These are phyloP conservation scores for Crotalaria pallida DNA, from an alignment of 306 rosid genomes.

Conservation along the genomic window DNA sequence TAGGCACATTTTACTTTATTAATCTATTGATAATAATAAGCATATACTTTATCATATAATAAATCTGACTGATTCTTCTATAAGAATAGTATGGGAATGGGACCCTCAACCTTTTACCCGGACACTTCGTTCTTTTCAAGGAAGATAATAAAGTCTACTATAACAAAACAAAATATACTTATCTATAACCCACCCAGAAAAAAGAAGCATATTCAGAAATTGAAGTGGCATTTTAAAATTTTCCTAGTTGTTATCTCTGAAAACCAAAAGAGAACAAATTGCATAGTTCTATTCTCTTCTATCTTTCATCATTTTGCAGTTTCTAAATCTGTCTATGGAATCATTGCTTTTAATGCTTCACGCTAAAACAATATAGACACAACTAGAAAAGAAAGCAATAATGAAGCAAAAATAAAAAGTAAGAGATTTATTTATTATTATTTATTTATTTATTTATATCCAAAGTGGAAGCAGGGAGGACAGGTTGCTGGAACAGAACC, in stretches of 20 bases:
- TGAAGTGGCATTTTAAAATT: not conserved
- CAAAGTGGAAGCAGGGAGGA: slow-evolving; percentile 20
- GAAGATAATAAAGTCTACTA: slow-evolving; percentile 26
- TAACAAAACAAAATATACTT: slow-evolving; percentile 10
- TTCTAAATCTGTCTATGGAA: slow-evolving; percentile 32
- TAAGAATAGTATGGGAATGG: slow-evolving; percentile 14
- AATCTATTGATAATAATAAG: not conserved
- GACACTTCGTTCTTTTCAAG: slow-evolving; percentile 36
- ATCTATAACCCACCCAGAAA: not conserved
- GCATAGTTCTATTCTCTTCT: slow-evolving; percentile 15
- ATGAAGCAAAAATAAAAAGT: not conserved
- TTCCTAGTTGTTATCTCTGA: not conserved
- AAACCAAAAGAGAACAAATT: not conserved
- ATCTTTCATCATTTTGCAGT: slow-evolving; percentile 30
- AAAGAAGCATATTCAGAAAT: not conserved
- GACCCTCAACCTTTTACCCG: not conserved
- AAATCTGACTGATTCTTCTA: slow-evolving; percentile 45
- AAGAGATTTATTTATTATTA: not conserved
- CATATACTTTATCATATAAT: slow-evolving; percentile 8
- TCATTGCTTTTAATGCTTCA: slow-evolving; percentile 53
- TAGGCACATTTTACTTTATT: not conserved
- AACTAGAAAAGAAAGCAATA: slow-evolving; percentile 14
- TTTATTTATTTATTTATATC: not conserved
- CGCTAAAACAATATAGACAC: slow-evolving; percentile 38
- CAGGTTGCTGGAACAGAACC: slow-evolving; percentile 34